Evolutionary conservation across 164 flowering plant genomes (phyloP), one percentile per base, ranked within the genome.

Genomic region (Litsea cubeba): DNA sequence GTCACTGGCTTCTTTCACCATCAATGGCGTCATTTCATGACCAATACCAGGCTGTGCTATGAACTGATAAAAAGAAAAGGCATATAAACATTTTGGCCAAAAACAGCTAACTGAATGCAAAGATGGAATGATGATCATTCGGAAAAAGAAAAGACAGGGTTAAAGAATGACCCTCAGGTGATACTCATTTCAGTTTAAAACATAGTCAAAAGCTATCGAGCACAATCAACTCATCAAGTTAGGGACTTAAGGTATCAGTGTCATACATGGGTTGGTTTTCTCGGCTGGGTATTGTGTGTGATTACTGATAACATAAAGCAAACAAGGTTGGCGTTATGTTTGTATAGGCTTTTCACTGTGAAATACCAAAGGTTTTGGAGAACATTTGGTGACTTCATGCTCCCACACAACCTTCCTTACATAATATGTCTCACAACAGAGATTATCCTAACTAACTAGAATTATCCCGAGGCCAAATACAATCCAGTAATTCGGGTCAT

Each of bases 1-100:
- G 60, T 90, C 86, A 62, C 93, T 88, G 4, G 94, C 94, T 85
- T 90, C 90, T 83, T 84, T 88, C 3, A 95, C 96, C 97, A 93
- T 93, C 23, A 60, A 64, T 10, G 84, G 5, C 5, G 99, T 95
- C 94, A 95, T 88, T 74, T 87, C 81, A 75, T 95, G 99, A 17
- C 89, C 94, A 23, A 93, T 88, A 62, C 96, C 96, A 63, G 90
- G 88, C 80, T 93, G 75, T 20, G 93, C 91, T 26, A 87, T 74
- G 20, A 93, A 51, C 97, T 95, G 92, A 64, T 50, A 64, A 1
- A 64, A 26, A 30, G 40, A 24, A 11, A 58, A 71, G 35, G 62
- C 23, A 64, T 26, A 50, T 30, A 32, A 66, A 30, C n/a, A 66
- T 66, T 30, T 66, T 30, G 30, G 35, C 65, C 14, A 58, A 32